Conservation (phyloP, 2,329 filamentous ascomycete genomes). For the Endothia cerciana region DNA sequence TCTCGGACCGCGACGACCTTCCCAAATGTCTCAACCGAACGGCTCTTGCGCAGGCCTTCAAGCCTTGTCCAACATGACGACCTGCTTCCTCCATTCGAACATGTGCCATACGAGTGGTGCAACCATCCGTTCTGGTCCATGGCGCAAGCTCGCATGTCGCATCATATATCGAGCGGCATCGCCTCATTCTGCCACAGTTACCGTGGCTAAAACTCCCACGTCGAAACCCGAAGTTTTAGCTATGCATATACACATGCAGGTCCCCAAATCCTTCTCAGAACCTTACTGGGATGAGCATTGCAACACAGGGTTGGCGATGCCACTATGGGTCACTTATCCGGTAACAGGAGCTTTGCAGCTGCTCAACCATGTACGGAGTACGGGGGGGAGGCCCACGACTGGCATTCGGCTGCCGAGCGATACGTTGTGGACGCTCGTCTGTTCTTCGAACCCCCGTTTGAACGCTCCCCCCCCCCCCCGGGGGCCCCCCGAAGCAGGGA, state of each 20-base stretch:
- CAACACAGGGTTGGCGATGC: neutral
- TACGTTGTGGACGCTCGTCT: neutral
- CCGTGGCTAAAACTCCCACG: neutral
- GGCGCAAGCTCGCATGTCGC: neutral
- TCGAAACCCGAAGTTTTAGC: slow-evolving; percentile 2
- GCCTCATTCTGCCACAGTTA: slow-evolving; percentile 7
- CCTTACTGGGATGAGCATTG: slow-evolving; percentile 1
- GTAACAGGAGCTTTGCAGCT: neutral
- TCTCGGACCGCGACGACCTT: slow-evolving; percentile 26
- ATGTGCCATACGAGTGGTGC: slow-evolving; percentile 13
- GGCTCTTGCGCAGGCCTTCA: slow-evolving; percentile 7
- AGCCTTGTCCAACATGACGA: slow-evolving; percentile 8
- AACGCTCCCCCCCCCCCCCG: neutral
- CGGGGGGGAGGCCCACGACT: neutral
- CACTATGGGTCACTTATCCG: slow-evolving; percentile 4
- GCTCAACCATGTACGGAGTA: neutral
- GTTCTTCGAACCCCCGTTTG: neutral
- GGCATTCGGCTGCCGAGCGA: slow-evolving; percentile 22
- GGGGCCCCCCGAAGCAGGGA: slow-evolving; percentile 1
- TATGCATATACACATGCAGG: slow-evolving; percentile 13
- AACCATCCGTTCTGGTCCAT: neutral
- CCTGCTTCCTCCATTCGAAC: slow-evolving; percentile 18
- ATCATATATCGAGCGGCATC: slow-evolving; percentile 12
- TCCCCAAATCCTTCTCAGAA: slow-evolving; percentile 14
- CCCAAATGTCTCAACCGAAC: slow-evolving; percentile 19